Evolutionary conservation across 257 asterid species (phyloP).

Genomic region (Solanum chilense): DNA sequence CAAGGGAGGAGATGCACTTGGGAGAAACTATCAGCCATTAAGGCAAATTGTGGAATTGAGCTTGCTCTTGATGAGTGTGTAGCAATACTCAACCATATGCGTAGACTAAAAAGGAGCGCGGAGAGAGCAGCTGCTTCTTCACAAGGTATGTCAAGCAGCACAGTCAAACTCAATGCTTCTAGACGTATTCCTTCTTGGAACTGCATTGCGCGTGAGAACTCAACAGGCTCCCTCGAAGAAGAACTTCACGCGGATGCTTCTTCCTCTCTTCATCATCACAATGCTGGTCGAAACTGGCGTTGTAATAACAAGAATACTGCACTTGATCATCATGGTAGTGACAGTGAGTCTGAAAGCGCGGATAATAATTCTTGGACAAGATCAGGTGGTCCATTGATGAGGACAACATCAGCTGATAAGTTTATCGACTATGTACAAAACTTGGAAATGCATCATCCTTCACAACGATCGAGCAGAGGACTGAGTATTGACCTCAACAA

Average conservation of each 20-base stretch:
- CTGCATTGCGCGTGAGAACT: constrained; percentile 72
- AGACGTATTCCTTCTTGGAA: constrained; percentile 93
- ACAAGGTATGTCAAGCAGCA: constrained; percentile 23
- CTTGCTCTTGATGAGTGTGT: constrained; percentile 91
- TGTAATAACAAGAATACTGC: constrained; percentile 19
- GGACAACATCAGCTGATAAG: constrained; percentile 81
- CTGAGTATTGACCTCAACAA: constrained; percentile 12
- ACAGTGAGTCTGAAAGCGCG: constrained; percentile 64
- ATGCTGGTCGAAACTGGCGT: constrained; percentile 25
- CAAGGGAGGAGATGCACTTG: constrained; percentile 94
- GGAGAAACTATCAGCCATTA: constrained; percentile 93
- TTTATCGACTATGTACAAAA: constrained; percentile 74
- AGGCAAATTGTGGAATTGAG: constrained; percentile 93
- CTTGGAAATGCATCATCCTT: constrained; percentile 26
- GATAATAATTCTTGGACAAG: constrained; percentile 76
- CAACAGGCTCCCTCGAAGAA: constrained; percentile 85
- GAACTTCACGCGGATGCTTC: constrained; percentile 40
- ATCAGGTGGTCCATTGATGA: constrained; percentile 97
- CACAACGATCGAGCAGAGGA: constrained; percentile 18
- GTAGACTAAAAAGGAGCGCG: constrained; percentile 73
- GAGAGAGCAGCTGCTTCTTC: constrained; percentile 77
- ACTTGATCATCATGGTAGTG: constrained; percentile 59
- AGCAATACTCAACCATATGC: constrained; percentile 80
- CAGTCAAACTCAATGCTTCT: constrained; percentile 55
- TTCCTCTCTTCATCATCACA: constrained; percentile 41